Conservation (phyloP, 768 basidiomycete species). For the Leccinum variicolor region DNA sequence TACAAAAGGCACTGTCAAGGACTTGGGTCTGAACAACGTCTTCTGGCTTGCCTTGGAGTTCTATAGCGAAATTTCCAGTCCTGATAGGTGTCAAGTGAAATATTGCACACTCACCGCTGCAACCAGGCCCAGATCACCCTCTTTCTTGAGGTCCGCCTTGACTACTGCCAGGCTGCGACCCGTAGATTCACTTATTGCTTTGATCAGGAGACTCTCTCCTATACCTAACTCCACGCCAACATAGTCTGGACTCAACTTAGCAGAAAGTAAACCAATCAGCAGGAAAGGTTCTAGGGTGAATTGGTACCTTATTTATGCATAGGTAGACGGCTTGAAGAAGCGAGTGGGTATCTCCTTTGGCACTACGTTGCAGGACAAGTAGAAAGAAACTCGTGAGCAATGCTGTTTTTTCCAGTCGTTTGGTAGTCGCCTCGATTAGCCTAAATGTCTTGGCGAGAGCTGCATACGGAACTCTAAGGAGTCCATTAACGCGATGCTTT, state of each 20-base stretch:
- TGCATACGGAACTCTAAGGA: slow-evolving; percentile 83
- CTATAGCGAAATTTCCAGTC: slow-evolving; percentile 37
- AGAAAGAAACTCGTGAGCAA: slow-evolving; percentile 86
- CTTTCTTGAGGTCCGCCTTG: slow-evolving; percentile 90
- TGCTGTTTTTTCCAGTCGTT: slow-evolving; percentile 89
- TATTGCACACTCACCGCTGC: slow-evolving; percentile 67
- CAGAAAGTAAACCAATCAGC: not conserved
- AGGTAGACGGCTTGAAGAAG: slow-evolving; percentile 90
- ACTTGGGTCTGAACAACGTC: slow-evolving; percentile 91
- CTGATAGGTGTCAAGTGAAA: not conserved
- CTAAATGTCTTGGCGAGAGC: slow-evolving; percentile 87
- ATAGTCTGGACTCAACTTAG: slow-evolving; percentile 90
- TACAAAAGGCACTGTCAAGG: slow-evolving; percentile 83
- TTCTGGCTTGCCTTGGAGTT: slow-evolving; percentile 92
- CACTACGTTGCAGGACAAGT: slow-evolving; percentile 85
- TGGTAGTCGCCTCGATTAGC: slow-evolving; percentile 91
- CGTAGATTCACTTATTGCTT: slow-evolving; percentile 93
- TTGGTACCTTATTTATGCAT: slow-evolving; percentile 88
- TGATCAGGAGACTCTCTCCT: slow-evolving; percentile 90
- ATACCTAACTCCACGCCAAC: slow-evolving; percentile 94
- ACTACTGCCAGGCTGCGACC: slow-evolving; percentile 81
- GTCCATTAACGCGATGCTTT: not conserved
- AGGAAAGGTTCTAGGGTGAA: not conserved
- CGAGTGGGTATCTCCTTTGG: slow-evolving; percentile 65
- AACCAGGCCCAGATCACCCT: slow-evolving; percentile 93